Conservation (phyloP, 148 eudicot species). For the Spergularia marina region DNA sequence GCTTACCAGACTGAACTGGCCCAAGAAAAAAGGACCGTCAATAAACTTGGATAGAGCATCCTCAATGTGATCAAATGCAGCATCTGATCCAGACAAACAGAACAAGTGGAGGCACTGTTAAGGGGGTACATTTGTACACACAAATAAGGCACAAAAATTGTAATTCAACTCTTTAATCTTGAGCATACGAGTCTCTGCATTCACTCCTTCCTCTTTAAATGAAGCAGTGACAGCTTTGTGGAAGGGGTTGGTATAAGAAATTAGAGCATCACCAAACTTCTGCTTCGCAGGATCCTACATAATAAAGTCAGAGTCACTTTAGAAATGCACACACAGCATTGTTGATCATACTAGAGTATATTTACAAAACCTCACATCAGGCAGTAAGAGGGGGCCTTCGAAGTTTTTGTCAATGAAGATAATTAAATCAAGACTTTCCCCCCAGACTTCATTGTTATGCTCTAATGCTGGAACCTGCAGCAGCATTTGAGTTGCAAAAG, state of each 20-base stretch:
- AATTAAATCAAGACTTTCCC: conserved; percentile 75
- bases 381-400: conserved; percentile 68
- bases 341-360: background rate
- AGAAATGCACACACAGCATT: background rate
- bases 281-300: conserved; percentile 58
- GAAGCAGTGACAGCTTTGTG: conserved; percentile 49
- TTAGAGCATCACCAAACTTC: conserved; percentile 52
- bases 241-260: conserved; percentile 50
- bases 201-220: conserved; percentile 46
- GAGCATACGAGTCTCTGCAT: conserved; percentile 56
- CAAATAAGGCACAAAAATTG: background rate
- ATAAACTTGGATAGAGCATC: conserved; percentile 53
- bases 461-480: conserved; percentile 74
- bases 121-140: background rate
- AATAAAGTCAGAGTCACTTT: conserved; percentile 2
- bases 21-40: conserved; percentile 63
- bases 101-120: background rate
- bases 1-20: conserved; percentile 60
- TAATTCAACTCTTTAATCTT: background rate
- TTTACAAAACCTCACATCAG: conserved; percentile 43
- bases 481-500: conserved; percentile 12
- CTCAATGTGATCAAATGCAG: conserved; percentile 64
- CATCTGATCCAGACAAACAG: conserved; percentile 36
- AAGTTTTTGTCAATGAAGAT: conserved; percentile 62
- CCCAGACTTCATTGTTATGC: conserved; percentile 73